A percentile compares a stretch with the other conserved stretches of the same genome.
phyloP scores from a whole-genome alignment of 176 grass and related monocot genomes.

The Zea mays region DNA sequence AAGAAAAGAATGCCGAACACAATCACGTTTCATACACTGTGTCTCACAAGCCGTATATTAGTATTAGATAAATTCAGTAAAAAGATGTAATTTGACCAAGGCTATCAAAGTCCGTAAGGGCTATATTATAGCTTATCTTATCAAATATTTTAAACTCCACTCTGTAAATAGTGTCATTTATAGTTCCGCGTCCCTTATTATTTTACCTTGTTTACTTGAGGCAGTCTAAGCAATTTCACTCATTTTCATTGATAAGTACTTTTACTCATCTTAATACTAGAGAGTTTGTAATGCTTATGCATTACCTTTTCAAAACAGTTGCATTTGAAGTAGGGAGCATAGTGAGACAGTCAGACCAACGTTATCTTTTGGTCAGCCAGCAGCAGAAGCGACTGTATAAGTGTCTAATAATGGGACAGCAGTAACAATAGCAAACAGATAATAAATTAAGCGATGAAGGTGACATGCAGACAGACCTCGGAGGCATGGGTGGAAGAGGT shows the following conservation, averaged over 20 bases:
- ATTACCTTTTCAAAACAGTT: neutral
- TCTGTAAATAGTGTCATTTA: too few species aligned
- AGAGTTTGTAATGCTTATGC: neutral
- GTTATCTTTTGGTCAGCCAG: neutral
- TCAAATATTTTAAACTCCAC: too few species aligned
- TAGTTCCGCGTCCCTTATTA: too few species aligned
- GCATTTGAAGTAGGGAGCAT: neutral
- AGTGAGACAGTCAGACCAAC: neutral
- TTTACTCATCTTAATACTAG: neutral
- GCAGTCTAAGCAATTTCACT: too few species aligned
- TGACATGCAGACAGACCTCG: constrained; percentile 41
- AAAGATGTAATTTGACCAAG: neutral
- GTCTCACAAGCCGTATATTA: neutral
- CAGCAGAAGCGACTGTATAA: neutral
- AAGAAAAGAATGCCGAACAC: neutral
- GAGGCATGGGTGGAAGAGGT: constrained; percentile 42
- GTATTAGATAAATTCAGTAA: neutral
- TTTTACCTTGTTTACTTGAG: too few species aligned
- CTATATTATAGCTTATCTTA: too few species aligned
- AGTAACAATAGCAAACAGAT: constrained; percentile 6
- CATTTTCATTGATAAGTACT: too few species aligned
- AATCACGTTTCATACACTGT: constrained; percentile 38
- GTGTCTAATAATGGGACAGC: constrained; percentile 8
- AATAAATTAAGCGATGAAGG: neutral
- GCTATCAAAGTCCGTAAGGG: neutral